Conservation (phyloP, 1,284 basidiomycete species). For the Trichosporon asahii region DNA sequence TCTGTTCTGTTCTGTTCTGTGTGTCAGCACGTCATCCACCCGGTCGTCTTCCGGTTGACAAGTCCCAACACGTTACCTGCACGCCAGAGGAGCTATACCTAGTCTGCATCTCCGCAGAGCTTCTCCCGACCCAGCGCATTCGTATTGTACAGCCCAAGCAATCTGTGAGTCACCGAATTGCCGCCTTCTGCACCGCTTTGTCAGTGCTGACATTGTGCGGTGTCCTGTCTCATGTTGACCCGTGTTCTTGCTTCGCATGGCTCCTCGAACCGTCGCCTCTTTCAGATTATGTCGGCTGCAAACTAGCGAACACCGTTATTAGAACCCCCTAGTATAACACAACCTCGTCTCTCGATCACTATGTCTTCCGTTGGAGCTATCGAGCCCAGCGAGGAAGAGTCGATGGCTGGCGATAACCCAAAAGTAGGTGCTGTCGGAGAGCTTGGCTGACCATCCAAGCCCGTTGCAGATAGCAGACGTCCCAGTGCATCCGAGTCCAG, state of each 20-base stretch:
- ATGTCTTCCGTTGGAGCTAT: background rate
- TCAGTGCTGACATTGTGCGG: background rate
- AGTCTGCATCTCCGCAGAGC: background rate
- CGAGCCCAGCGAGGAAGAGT: constrained; percentile 8
- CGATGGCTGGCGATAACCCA: constrained; percentile 12
- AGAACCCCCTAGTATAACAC: background rate
- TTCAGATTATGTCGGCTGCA: constrained; percentile 5
- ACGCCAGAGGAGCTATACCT: background rate
- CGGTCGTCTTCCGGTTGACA: background rate
- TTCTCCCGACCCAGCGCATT: background rate
- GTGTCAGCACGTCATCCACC: background rate
- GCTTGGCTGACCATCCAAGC: background rate
- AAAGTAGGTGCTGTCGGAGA: background rate
- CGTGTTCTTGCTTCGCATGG: background rate
- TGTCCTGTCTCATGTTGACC: background rate
- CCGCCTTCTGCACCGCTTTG: background rate
- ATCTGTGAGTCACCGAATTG: background rate
- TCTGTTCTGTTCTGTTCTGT: no score
- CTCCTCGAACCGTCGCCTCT: background rate
- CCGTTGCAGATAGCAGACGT: constrained; percentile 8
- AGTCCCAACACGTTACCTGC: background rate
- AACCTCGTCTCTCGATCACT: background rate
- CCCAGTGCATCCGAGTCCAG: background rate
- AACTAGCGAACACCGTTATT: background rate
- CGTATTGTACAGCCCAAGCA: background rate